Evolutionary conservation across 495 filamentous ascomycete genomes (phyloP).

Genomic region (Aspergillus nanangensis): DNA sequence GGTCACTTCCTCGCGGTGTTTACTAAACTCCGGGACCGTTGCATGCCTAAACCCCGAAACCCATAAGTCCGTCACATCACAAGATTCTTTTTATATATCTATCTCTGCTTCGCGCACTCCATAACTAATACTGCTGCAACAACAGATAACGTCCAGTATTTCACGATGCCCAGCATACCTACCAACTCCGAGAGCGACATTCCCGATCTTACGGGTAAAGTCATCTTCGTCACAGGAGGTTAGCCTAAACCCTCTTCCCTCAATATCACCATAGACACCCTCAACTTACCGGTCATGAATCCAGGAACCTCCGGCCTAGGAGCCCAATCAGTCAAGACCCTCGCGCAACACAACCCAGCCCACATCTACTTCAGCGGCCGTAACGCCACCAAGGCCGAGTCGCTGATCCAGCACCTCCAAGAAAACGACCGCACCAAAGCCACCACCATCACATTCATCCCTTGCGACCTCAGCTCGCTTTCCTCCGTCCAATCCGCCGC

Average conservation of each 20-base stretch:
- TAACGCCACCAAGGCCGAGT: constrained; percentile 34
- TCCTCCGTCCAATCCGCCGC: constrained; percentile 34
- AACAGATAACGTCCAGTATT: neutral
- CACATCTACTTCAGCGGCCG: constrained; percentile 59
- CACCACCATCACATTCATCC: constrained; percentile 31
- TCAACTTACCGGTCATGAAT: no score
- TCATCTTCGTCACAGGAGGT: constrained; percentile 56
- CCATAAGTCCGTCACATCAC: no score
- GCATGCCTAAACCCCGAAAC: no score
- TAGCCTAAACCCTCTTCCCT: constrained; percentile 14
- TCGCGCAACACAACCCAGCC: constrained; percentile 49
- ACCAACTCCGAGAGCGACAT: constrained; percentile 38
- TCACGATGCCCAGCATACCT: neutral
- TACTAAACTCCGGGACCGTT: no score
- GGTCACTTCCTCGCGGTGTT: no score
- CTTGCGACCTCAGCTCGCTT: constrained; percentile 44
- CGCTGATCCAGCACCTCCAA: constrained; percentile 39
- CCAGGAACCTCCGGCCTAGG: constrained; percentile 53
- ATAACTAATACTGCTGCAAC: neutral
- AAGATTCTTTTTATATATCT: no score
- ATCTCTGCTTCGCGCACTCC: no score
- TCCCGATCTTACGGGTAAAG: constrained; percentile 46
- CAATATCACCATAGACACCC: no score
- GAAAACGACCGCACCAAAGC: constrained; percentile 14
- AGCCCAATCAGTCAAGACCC: constrained; percentile 44